phyloP scores from a whole-genome alignment of 2,329 filamentous ascomycete species.

The Arachnopeziza araneosa region DNA sequence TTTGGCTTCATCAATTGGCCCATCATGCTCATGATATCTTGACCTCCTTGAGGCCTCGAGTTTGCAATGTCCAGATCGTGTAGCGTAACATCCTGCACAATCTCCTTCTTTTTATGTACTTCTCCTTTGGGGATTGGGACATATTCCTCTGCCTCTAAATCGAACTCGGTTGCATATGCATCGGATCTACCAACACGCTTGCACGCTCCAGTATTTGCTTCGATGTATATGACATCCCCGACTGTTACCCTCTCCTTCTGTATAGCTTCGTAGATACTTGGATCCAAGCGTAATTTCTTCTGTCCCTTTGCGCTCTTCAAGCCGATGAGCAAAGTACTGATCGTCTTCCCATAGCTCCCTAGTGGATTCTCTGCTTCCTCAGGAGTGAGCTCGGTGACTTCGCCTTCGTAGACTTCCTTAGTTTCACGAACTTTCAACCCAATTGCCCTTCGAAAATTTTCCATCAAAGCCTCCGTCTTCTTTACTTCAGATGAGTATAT shows the following conservation, averaged over 20 bases:
- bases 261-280: slow-evolving; percentile 98
- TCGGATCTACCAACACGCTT: slow-evolving; percentile 95
- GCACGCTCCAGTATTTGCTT: slow-evolving; percentile 96
- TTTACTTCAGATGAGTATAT: slow-evolving; percentile 98
- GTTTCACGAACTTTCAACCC: slow-evolving; percentile 96
- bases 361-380: slow-evolving; percentile 98
- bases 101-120: slow-evolving; percentile 99
- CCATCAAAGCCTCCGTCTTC: slow-evolving; percentile 99
- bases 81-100: slow-evolving; percentile 95
- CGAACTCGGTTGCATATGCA: slow-evolving; percentile 96
- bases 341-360: slow-evolving; percentile 94
- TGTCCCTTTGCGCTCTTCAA: slow-evolving; percentile 94
- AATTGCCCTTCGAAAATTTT: slow-evolving; percentile 96
- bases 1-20: slow-evolving; percentile 99
- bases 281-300: slow-evolving; percentile 94
- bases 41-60: slow-evolving; percentile 87
- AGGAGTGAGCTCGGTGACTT: slow-evolving; percentile 94
- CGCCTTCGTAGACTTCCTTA: slow-evolving; percentile 98
- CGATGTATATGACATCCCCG: slow-evolving; percentile 97
- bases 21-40: slow-evolving; percentile 99
- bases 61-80: slow-evolving; percentile 97
- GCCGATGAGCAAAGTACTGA: slow-evolving; percentile 90
- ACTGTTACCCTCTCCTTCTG: slow-evolving; percentile 96
- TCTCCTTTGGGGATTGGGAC: slow-evolving; percentile 98
- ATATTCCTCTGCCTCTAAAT: slow-evolving; percentile 97